Percentiles rank a stretch among this genome's conserved stretches.
Conservation (phyloP, 2,329 filamentous ascomycete species). For the Chaetomiaceae sp. region DNA sequence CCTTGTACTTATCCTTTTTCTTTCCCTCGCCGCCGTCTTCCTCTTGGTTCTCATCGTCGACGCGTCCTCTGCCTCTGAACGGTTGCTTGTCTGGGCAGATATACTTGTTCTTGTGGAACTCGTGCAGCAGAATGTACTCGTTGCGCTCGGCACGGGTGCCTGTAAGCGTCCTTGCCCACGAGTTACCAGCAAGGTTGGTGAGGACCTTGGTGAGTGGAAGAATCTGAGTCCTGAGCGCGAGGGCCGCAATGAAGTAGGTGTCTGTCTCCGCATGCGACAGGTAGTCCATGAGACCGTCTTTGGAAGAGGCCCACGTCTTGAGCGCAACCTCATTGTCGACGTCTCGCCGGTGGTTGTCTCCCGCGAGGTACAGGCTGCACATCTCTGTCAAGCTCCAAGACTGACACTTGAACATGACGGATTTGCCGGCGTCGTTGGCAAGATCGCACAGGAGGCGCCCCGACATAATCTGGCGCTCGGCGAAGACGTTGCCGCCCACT, state of each 20-base stretch:
- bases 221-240: constrained; percentile 85
- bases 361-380: constrained; percentile 81
- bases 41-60: constrained; percentile 63
- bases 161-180: constrained; percentile 92
- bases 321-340: constrained; percentile 83
- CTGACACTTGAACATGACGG: constrained; percentile 93
- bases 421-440: constrained; percentile 94
- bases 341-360: constrained; percentile 67
- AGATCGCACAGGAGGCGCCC: constrained; percentile 89
- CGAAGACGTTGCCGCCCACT: constrained; percentile 83
- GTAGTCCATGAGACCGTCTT: constrained; percentile 86
- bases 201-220: constrained; percentile 89
- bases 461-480: constrained; percentile 81
- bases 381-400: constrained; percentile 98
- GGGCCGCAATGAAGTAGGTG: constrained; percentile 89
- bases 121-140: constrained; percentile 97
- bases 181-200: constrained; percentile 95
- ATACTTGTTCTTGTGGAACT: constrained; percentile 94
- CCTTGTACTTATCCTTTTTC: constrained; percentile 99
- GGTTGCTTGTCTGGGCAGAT: constrained; percentile 94
- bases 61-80: constrained; percentile 67
- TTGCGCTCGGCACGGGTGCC: constrained; percentile 96
- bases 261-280: constrained; percentile 90
- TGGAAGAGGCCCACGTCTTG: constrained; percentile 77
- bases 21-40: constrained; percentile 70